Conservation (phyloP, 441 rosid species). For the Macaranga tanarius region DNA sequence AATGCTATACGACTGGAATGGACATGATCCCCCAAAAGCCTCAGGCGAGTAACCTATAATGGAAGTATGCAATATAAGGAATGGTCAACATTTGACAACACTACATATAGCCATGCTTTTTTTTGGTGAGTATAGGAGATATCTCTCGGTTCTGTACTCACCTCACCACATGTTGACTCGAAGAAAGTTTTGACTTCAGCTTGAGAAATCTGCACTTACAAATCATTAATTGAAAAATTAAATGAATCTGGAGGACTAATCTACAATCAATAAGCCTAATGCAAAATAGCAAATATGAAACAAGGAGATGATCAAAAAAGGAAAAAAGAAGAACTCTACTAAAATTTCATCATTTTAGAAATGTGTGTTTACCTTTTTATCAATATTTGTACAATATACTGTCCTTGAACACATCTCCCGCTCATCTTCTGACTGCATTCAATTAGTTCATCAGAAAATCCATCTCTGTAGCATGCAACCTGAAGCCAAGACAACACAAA, state of each 20-base stretch:
- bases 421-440: conserved; percentile 78
- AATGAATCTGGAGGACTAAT: background rate
- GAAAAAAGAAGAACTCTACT: background rate
- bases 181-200: conserved; percentile 77
- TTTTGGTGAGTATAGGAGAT: background rate
- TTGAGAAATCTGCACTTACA: conserved; percentile 63
- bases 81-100: background rate
- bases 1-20: conserved; percentile 55
- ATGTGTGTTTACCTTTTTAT: conserved; percentile 56
- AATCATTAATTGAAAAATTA: conserved; percentile 9
- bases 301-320: no score
- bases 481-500: conserved; percentile 9
- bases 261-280: background rate
- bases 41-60: conserved; percentile 66
- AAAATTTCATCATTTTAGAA: background rate
- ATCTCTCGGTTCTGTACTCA: conserved; percentile 30
- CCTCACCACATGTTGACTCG: conserved; percentile 90
- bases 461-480: conserved; percentile 5
- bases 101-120: background rate
- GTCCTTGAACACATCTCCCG: conserved; percentile 89
- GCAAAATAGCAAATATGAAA: background rate
- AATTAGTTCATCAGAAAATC: conserved; percentile 19
- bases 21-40: conserved; percentile 47
- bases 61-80: conserved; percentile 12
- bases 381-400: conserved; percentile 86